Evolutionary conservation across 768 basidiomycete genomes (phyloP).

Genomic region (Auriculariales sp.): DNA sequence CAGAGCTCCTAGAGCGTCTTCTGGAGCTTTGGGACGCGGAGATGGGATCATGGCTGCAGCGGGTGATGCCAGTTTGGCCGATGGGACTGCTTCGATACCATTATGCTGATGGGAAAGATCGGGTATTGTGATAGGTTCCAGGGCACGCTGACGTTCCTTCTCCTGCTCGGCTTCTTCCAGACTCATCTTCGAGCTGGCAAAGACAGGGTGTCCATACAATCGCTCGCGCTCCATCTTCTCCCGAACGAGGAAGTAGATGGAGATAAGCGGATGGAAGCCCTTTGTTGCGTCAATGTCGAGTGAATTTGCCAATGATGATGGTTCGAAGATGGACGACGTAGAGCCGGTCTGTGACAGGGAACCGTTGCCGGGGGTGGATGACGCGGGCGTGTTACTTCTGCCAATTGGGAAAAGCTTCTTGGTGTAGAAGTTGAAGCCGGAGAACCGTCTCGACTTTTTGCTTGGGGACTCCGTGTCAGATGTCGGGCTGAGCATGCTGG

Average conservation of each 20-base stretch:
- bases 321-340: conserved; percentile 6
- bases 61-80: conserved; percentile 27
- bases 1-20: conserved; percentile 32
- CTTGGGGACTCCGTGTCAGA: conserved; percentile 5
- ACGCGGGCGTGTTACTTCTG: conserved; percentile 17
- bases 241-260: conserved; percentile 90
- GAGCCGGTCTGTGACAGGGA: conserved; percentile 5
- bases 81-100: background rate
- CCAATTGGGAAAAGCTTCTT: conserved; percentile 65
- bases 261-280: conserved; percentile 89
- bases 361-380: conserved; percentile 14
- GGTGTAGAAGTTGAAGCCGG: conserved; percentile 87
- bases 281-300: conserved; percentile 55
- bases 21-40: conserved; percentile 72
- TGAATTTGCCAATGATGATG: background rate
- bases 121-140: background rate
- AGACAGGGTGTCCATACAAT: conserved; percentile 87
- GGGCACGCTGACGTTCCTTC: background rate
- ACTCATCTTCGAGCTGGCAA: conserved; percentile 82
- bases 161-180: conserved; percentile 17
- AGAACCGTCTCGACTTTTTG: conserved; percentile 72
- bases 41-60: conserved; percentile 65
- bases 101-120: background rate
- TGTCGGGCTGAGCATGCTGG: conserved; percentile 13
- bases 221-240: conserved; percentile 92